Evolutionary conservation across 495 filamentous ascomycete genomes (phyloP), one percentile per base, ranked within the genome.

Genomic region (Pseudevernia furfuracea): DNA sequence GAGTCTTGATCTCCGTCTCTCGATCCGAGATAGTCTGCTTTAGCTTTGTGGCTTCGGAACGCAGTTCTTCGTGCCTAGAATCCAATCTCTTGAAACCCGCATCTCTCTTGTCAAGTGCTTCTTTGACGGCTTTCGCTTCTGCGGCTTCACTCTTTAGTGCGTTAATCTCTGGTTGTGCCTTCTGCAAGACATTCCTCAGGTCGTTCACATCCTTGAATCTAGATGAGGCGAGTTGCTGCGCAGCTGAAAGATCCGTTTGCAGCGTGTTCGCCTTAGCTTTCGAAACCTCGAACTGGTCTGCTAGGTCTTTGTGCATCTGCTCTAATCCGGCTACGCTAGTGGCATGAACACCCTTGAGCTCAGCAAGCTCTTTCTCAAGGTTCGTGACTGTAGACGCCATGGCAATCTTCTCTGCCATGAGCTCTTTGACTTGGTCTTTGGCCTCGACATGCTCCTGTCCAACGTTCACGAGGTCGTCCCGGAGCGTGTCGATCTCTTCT

Each of bases 131-230:
- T 75, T 87, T 89, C 46, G 96, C 76, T 17, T 87, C 83, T 0
- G 85, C 80, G 43, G 87, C 87, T 65, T 97, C 94, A 44, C 83
- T 82, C 12, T 89, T 84, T 12, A 97, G 76, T 23, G 79, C 83
- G 66, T 82, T 84, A 25, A 97, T 79, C 73, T 98, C 94, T 1
- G 92, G 89, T 67, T 97, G 91, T 14, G 87, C 78, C 70, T 92
- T 96, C 60, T 93, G 87, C 14, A 96, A 76, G 12, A 90, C 82
- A 43, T 90, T 86, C 38, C 87, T 78, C 53, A 94, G 75, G 44
- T 96, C 89, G 0, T 86, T 88, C 4, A 96, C 75, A 62, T 96
- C 92, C 71, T 92, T 96, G 76, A 91, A 97, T 12, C 95, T 82
- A 36, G 84, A 84, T 56, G 91, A 84, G 1, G 94, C 91, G 25